phyloP scores from a whole-genome alignment of 192 early-diverging fungal species.

The Geranomyces variabilis region DNA sequence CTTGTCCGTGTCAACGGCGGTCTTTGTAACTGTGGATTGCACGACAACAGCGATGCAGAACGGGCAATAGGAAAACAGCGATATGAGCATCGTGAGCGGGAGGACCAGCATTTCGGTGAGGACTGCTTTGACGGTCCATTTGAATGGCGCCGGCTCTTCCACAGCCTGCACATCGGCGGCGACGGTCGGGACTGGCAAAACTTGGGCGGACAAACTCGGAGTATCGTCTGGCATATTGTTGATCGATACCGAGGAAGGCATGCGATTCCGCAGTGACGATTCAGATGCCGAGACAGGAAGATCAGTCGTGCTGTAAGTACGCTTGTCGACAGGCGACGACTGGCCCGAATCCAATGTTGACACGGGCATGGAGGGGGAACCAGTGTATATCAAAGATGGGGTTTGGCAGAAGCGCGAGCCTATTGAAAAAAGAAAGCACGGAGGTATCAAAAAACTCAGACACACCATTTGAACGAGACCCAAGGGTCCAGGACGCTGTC shows the following conservation, averaged over 20 bases:
- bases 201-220: not conserved
- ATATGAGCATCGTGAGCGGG: conserved; percentile 23
- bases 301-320: not conserved
- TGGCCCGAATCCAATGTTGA: no score
- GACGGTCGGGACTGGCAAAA: not conserved
- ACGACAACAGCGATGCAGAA: conserved; percentile 31
- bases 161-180: not conserved
- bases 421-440: no score
- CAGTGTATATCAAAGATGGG: no score
- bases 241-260: no score
- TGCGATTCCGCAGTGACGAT: not conserved
- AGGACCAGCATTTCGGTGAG: conserved; percentile 1
- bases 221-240: not conserved
- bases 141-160: not conserved
- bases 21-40: conserved; percentile 9
- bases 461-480: no score
- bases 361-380: no score
- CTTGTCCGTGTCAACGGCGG: conserved; percentile 28
- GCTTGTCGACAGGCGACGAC: not conserved
- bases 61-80: conserved; percentile 25
- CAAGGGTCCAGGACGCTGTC: no score
- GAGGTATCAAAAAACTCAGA: no score
- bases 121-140: conserved; percentile 1
- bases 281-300: not conserved
- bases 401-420: no score